Evolutionary conservation across 129 eudicot species (phyloP).

Genomic region (Logfia minima): DNA sequence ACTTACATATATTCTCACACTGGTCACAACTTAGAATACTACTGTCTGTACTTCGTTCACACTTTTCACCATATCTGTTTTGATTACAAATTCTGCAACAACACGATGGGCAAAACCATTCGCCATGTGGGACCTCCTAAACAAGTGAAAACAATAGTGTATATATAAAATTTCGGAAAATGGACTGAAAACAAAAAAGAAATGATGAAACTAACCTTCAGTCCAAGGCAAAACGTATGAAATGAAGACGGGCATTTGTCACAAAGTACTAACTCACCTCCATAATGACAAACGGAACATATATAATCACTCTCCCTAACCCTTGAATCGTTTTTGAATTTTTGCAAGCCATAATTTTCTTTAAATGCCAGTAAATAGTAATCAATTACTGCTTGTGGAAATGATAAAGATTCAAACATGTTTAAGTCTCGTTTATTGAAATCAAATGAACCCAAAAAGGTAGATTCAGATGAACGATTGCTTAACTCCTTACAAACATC

Average conservation of each 20-base stretch:
- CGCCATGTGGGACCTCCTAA: conserved; percentile 68
- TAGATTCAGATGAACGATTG: background rate
- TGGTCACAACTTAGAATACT: conserved; percentile 49
- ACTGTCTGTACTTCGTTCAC: conserved; percentile 23
- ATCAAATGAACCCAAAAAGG: conserved; percentile 1
- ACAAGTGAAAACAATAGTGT: background rate
- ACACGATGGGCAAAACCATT: conserved; percentile 84
- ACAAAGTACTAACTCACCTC: conserved; percentile 65
- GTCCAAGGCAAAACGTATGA: conserved; percentile 60
- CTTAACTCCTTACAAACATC: conserved; percentile 29
- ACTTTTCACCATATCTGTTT: conserved; percentile 18
- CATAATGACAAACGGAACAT: conserved; percentile 62
- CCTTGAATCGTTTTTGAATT: background rate
- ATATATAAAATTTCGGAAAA: background rate
- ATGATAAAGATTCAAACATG: conserved; percentile 36
- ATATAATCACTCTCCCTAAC: conserved; percentile 47
- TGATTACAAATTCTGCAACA: conserved; percentile 65
- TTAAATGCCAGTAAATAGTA: conserved; percentile 19
- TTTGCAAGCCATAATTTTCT: background rate
- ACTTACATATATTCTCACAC: conserved; percentile 62
- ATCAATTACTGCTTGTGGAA: conserved; percentile 42
- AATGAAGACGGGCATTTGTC: conserved; percentile 74
- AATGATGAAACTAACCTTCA: conserved; percentile 33
- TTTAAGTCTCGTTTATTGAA: background rate
- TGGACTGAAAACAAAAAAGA: background rate